Percentiles rank a stretch among this genome's conserved stretches.
These are phyloP conservation scores for Tilletiaria anomala DNA, from an alignment of 1,284 basidiomycete genomes.

Conservation along the genomic window DNA sequence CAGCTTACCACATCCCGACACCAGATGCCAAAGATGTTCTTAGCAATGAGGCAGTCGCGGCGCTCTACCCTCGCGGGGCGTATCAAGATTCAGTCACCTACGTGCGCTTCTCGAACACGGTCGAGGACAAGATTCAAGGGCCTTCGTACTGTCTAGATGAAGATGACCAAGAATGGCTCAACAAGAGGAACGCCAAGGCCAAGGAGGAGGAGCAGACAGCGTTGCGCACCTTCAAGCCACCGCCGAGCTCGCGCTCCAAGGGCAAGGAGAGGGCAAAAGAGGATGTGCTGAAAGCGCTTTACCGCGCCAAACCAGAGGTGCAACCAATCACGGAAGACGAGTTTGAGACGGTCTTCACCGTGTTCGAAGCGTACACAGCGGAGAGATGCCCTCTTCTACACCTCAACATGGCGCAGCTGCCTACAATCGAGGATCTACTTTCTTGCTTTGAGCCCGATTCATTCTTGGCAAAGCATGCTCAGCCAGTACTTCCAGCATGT, in stretches of 20 bases:
- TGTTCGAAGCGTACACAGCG: slow-evolving; percentile 81
- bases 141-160: slow-evolving; percentile 91
- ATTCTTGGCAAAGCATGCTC: slow-evolving; percentile 14
- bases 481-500: slow-evolving; percentile 22
- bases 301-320: neutral
- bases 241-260: no score
- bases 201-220: slow-evolving; percentile 75
- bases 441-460: slow-evolving; percentile 27
- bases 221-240: no score
- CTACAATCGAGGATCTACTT: slow-evolving; percentile 20
- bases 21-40: slow-evolving; percentile 30
- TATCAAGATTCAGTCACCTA: slow-evolving; percentile 48
- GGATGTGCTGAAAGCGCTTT: no score
- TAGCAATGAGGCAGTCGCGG: slow-evolving; percentile 14
- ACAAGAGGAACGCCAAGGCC: slow-evolving; percentile 74
- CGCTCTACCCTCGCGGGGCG: slow-evolving; percentile 29
- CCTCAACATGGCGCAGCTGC: slow-evolving; percentile 43
- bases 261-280: no score
- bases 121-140: slow-evolving; percentile 58
- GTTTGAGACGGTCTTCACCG: slow-evolving; percentile 86
- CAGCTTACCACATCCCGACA: slow-evolving; percentile 37
- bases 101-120: slow-evolving; percentile 69
- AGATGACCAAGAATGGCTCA: slow-evolving; percentile 84
- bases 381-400: slow-evolving; percentile 80
- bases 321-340: slow-evolving; percentile 34